Conservation (phyloP, 2,329 filamentous ascomycete species). For the Biscogniauxia mediterranea region DNA sequence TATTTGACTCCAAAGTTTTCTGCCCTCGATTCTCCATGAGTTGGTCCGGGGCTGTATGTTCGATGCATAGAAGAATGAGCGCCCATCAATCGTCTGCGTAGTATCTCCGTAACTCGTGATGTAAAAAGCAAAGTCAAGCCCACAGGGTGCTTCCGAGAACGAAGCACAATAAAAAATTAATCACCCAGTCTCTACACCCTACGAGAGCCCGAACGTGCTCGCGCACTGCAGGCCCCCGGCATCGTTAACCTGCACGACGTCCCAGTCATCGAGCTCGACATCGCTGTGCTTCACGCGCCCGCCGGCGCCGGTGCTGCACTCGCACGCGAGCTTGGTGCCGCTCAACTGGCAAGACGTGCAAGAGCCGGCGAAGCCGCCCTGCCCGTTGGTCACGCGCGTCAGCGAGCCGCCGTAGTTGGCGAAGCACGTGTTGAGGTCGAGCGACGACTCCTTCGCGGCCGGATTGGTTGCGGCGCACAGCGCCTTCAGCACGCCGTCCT, state of each 20-base stretch:
- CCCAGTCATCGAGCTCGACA: conserved; percentile 12
- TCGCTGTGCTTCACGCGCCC: conserved; percentile 5
- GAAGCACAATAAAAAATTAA: no score
- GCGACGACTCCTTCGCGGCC: conserved; percentile 1
- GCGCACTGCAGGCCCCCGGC: conserved; percentile 1
- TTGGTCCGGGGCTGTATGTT: no score
- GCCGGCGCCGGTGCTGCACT: conserved; percentile 4
- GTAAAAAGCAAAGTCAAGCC: no score
- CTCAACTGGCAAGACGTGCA: conserved; percentile 8
- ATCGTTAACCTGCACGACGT: conserved; percentile 9
- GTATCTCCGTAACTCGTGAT: no score
- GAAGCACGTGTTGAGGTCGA: conserved; percentile 16
- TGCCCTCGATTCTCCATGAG: no score
- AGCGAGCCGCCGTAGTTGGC: conserved; percentile 16
- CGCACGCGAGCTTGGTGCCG: conserved; percentile 12
- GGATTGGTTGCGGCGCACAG: not conserved
- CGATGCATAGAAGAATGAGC: no score
- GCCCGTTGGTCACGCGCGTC: not conserved
- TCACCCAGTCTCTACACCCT: not conserved
- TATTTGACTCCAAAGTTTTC: no score
- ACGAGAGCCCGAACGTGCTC: conserved; percentile 5
- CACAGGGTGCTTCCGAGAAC: no score
- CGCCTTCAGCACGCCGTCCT: conserved; percentile 7
- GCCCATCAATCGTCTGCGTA: no score
- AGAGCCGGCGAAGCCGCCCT: conserved; percentile 10